Conservation (phyloP, 352 stramenopile species). For the Peronospora destructor region DNA sequence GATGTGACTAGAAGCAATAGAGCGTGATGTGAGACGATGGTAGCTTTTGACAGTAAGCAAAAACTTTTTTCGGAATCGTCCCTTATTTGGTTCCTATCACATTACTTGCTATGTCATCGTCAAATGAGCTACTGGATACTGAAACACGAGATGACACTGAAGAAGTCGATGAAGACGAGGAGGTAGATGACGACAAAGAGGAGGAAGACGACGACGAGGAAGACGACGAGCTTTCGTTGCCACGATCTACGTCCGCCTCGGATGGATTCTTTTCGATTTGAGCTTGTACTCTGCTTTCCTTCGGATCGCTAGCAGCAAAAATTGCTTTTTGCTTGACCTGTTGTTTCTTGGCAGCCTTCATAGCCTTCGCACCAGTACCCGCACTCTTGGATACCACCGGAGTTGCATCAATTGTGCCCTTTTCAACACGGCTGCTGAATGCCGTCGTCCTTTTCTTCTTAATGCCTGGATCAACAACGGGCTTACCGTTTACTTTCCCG, state of each 20-base stretch:
- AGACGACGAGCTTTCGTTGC: slow-evolving; percentile 46
- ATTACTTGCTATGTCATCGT: slow-evolving; percentile 22
- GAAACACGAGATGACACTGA: slow-evolving; percentile 35
- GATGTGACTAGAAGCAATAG: slow-evolving; percentile 9
- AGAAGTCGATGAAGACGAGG: slow-evolving; percentile 35
- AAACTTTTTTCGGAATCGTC: slow-evolving; percentile 3
- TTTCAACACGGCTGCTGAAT: slow-evolving; percentile 11
- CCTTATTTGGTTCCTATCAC: background rate
- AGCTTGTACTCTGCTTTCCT: slow-evolving; percentile 10
- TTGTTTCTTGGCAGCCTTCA: slow-evolving; percentile 7
- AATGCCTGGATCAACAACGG: background rate
- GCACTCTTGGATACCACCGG: slow-evolving; percentile 3
- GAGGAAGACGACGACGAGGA: slow-evolving; percentile 43
- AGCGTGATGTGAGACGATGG: background rate
- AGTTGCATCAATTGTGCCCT: slow-evolving; percentile 2
- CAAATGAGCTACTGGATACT: slow-evolving; percentile 47
- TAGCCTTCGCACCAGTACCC: slow-evolving; percentile 1
- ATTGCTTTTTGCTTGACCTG: slow-evolving; percentile 11
- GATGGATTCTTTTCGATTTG: slow-evolving; percentile 24
- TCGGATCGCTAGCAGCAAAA: slow-evolving; percentile 7
- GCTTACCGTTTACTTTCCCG: slow-evolving; percentile 7
- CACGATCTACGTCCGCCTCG: slow-evolving; percentile 25
- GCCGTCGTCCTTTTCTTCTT: slow-evolving; percentile 13
- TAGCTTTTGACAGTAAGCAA: slow-evolving; percentile 12
- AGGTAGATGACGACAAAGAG: slow-evolving; percentile 37